phyloP scores from a whole-genome alignment of 2,329 filamentous ascomycete species.

The Curvularia lunata region DNA sequence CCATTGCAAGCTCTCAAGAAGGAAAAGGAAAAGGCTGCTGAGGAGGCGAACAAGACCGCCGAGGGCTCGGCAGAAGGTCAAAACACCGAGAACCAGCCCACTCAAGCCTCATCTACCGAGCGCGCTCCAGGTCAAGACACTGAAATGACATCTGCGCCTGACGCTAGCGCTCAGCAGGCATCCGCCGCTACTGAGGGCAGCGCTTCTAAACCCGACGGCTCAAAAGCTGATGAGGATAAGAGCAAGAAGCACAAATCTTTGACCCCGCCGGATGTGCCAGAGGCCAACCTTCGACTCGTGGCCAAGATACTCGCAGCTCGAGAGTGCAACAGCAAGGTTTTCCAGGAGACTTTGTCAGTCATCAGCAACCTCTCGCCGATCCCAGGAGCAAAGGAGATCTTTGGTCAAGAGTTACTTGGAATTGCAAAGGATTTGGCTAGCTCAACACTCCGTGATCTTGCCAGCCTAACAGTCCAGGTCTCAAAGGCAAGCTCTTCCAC shows the following conservation, averaged over 20 bases:
- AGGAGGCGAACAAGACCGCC: conserved; percentile 52
- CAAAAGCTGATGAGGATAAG: conserved; percentile 35
- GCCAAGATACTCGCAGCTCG: conserved; percentile 95
- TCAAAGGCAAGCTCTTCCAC: conserved; percentile 85
- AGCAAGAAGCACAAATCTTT: conserved; percentile 67
- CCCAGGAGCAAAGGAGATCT: conserved; percentile 84
- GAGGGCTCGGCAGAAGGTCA: conserved; percentile 28
- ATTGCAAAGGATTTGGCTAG: conserved; percentile 86
- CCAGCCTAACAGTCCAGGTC: conserved; percentile 85
- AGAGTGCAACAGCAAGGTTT: conserved; percentile 96
- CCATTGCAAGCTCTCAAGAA: conserved; percentile 86
- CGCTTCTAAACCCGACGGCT: conserved; percentile 45
- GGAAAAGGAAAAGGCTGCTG: conserved; percentile 70
- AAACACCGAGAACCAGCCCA: conserved; percentile 27
- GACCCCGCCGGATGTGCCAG: conserved; percentile 82
- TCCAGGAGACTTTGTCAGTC: conserved; percentile 96
- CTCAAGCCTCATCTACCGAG: conserved; percentile 19
- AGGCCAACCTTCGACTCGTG: conserved; percentile 89
- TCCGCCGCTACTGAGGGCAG: conserved; percentile 28
- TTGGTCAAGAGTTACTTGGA: conserved; percentile 88
- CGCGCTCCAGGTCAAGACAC: conserved; percentile 30
- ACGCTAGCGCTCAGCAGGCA: conserved; percentile 28
- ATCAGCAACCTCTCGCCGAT: conserved; percentile 97
- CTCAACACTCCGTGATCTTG: conserved; percentile 82
- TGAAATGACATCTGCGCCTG: conserved; percentile 44